A percentile compares a stretch with the other conserved stretches of the same genome.
Evolutionary conservation across 768 basidiomycete genomes (phyloP).

Genomic region (Lactifluus hygrophoroides): DNA sequence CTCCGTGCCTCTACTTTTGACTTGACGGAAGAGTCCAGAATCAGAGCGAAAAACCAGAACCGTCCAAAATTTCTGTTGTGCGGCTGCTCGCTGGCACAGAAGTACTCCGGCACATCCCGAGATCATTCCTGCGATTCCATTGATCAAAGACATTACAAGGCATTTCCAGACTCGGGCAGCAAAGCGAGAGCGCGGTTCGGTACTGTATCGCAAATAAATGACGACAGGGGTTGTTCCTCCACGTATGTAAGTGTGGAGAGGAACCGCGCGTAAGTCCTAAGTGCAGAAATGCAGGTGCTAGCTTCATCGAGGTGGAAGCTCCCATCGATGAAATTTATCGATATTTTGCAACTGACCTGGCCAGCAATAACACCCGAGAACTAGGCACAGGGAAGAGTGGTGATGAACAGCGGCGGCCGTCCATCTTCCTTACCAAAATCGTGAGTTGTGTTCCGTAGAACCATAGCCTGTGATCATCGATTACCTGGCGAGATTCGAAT

Average conservation of each 20-base stretch:
- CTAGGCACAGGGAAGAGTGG: conserved; percentile 36
- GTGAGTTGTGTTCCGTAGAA: conserved; percentile 27
- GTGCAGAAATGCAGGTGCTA: too few relatives aligned
- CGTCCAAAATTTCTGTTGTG: not conserved
- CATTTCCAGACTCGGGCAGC: not conserved
- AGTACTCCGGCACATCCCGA: not conserved
- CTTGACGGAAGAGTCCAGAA: not conserved
- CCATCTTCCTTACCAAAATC: conserved; percentile 9
- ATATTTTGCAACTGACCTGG: not conserved
- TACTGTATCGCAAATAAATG: not conserved
- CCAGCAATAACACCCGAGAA: not conserved
- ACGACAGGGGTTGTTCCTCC: not conserved
- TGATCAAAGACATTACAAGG: too few relatives aligned
- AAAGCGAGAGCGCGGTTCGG: not conserved
- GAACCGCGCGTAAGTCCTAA: too few relatives aligned
- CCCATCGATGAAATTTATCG: not conserved
- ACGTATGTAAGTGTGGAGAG: too few relatives aligned
- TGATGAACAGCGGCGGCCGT: conserved; percentile 45
- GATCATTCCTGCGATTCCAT: not conserved
- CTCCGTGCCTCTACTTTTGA: not conserved
- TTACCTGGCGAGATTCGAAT: not conserved
- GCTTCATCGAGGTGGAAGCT: not conserved
- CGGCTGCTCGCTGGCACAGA: not conserved
- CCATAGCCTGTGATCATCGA: conserved; percentile 26
- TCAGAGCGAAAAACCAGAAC: not conserved